Conservation (phyloP, 2,329 filamentous ascomycete species). For the Chlorencoelia australis region DNA sequence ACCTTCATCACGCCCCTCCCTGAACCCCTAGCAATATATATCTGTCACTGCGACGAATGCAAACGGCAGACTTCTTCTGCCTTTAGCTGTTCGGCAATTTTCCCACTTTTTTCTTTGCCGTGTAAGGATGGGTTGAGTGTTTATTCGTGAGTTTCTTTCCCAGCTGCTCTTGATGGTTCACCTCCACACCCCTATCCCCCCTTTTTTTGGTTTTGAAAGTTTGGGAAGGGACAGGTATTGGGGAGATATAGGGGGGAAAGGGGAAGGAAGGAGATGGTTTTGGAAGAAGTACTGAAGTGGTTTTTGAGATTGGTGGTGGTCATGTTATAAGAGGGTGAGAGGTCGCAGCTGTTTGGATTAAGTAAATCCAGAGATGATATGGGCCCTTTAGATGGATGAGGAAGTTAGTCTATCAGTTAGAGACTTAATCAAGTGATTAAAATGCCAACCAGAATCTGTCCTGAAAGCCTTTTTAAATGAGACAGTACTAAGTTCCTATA, state of each 20-base stretch:
- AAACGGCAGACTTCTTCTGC: conserved; percentile 3
- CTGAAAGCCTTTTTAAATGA: too few species aligned
- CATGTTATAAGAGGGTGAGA: too few species aligned
- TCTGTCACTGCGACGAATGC: conserved; percentile 6
- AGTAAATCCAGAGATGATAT: too few species aligned
- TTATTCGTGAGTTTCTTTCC: conserved; percentile 2
- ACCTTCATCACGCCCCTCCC: conserved; percentile 3
- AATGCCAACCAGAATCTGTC: too few species aligned
- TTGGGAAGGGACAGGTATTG: not conserved
- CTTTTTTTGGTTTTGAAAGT: not conserved
- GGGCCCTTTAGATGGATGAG: too few species aligned
- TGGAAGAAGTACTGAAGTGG: too few species aligned
- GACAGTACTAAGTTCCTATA: too few species aligned
- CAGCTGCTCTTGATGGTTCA: not conserved
- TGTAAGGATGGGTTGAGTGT: not conserved
- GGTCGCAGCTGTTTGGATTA: too few species aligned
- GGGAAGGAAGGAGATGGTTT: not conserved
- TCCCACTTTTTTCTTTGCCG: conserved; percentile 1
- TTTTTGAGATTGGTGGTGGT: too few species aligned
- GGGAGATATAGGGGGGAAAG: not conserved
- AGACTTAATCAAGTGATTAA: too few species aligned
- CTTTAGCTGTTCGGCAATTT: conserved; percentile 5
- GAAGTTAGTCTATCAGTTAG: too few species aligned
- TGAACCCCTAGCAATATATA: conserved; percentile 4
- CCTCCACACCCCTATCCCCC: not conserved